Evolutionary conservation across 495 filamentous ascomycete genomes (phyloP), one percentile per base, ranked within the genome.

Genomic region (Talaromyces proteolyticus): DNA sequence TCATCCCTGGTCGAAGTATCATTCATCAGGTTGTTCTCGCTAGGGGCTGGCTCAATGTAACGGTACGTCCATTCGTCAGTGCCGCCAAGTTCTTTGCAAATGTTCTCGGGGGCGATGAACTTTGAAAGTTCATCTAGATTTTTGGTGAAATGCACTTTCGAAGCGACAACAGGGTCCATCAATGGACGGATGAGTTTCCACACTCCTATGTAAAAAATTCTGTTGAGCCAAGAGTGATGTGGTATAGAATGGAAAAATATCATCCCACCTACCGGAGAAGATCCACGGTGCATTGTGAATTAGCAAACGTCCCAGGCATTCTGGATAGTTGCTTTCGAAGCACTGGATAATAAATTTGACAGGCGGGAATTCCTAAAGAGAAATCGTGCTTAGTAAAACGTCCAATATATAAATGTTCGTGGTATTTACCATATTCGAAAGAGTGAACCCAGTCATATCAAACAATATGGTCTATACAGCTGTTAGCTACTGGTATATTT

Each of bases 291-390:
- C 81, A 63, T 95, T 95, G 70, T 97, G 89, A 25, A 97, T 87
- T 6, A 96, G 76, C 38, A 96, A 83, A 3, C 83, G 73, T 36
- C 92, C 92, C 0, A 97, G 75, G 24, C 75, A 86, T 64, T 96
- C 92, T 7, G 92, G 92, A 63, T 96, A 97, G 68, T 96, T 96
- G 36, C 89, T 89, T 70, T 96, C 91, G 62, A 97, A 97, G 64
- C 88, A 93, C 67, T 91, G 91, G 66, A 96, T 91, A 76, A 97
- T 90, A 70, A 96, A 96, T 60, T 91, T 96, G 16, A 97, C 88
- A 0, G 92, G 91, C 0, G 88, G 80, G 62, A 95, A 96, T 63
- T 97, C 92, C 87, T 89, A 46, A 0, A 8, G 24, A n/a, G n/a
- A n/a, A n/a, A n/a, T n/a, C 29, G 29, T 34, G 29, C 29, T n/a